phyloP scores from a whole-genome alignment of 495 filamentous ascomycete species.

The Pyrenopolyporus hunteri region DNA sequence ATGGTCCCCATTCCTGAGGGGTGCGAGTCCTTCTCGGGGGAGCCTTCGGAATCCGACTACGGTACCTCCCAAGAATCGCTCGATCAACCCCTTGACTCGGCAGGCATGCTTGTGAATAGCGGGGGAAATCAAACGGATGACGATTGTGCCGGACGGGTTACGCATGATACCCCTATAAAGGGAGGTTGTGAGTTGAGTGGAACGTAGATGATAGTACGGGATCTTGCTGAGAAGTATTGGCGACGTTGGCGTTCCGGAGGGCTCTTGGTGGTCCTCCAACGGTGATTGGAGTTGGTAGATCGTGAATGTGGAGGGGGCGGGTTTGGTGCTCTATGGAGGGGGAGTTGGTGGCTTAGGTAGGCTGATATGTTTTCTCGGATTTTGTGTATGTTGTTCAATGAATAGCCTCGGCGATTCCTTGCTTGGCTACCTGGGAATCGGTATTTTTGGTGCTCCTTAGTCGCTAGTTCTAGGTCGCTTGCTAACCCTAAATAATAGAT shows the following conservation, averaged over 20 bases:
- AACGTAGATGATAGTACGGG: neutral
- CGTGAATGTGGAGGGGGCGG: neutral
- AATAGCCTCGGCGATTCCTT: no score
- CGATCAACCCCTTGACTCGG: conserved; percentile 46
- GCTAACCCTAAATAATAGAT: no score
- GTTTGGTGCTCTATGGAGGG: no score
- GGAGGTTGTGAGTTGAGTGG: conserved; percentile 41
- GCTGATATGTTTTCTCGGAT: no score
- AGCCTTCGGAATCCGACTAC: conserved; percentile 49
- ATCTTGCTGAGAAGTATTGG: neutral
- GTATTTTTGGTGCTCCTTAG: no score
- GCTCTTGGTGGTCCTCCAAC: neutral
- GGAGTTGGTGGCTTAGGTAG: no score
- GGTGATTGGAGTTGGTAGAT: neutral
- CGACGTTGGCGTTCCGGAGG: neutral
- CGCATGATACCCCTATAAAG: neutral
- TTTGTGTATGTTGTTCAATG: no score
- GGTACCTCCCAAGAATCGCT: conserved; percentile 44
- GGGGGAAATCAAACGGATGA: conserved; percentile 11
- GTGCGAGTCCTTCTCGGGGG: conserved; percentile 53
- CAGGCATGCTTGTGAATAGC: conserved; percentile 37
- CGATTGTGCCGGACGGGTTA: neutral
- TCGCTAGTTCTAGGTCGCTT: no score
- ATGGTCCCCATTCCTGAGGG: conserved; percentile 69
- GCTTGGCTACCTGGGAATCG: no score